Evolutionary conservation across 495 filamentous ascomycete genomes (phyloP), one percentile per base, ranked within the genome.

Genomic region (Podospora anserina): DNA sequence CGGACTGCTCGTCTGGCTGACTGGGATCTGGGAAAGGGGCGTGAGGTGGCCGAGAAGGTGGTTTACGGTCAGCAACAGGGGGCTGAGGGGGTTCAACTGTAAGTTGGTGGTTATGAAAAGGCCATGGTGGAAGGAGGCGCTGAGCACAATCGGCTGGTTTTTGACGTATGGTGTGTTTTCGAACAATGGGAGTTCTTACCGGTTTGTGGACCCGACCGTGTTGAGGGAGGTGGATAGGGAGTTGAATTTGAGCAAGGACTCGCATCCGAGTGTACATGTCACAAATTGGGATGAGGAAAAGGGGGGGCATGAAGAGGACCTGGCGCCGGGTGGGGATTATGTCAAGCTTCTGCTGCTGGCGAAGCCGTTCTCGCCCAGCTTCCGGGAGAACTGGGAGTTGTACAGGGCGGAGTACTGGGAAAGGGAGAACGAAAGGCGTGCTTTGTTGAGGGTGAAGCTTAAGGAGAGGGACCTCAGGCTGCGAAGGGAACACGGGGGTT

Each of bases 401-500:
- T 99, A 94, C 78, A 85, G 96, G 44, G 86, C 89, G 30, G 93
- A 97, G 68, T 99, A 96, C 75, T 99, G 95, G 95, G 95, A 97
- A 71, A 89, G 88, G 68, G 96, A 99, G 78, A 99, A 99, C 72
- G 93, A 95, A 79, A 87, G 92, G 3, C 91, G 95, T 16, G 85
- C 88, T 5, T 77, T 90, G 60, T 80, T 97, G 53, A 86, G 92
- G 57, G 81, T 86, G 61, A 89, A 90, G 72, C 75, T 95, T 26
- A 84, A 86, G 62, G 84, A 87, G 67, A 85, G 85, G 5, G 87
- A 92, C 70, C 84, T 85, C 34, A 87, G 88, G 66, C 74, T 91
- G 30, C 89, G 90, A 6, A 85, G 84, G 70, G 78, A 87, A 66
- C 83, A 91, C 58, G 85, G 90, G n/a, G 87, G 90, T 27, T 95